phyloP scores from a whole-genome alignment of 345 rosid species.

The Citrus hindsii region DNA sequence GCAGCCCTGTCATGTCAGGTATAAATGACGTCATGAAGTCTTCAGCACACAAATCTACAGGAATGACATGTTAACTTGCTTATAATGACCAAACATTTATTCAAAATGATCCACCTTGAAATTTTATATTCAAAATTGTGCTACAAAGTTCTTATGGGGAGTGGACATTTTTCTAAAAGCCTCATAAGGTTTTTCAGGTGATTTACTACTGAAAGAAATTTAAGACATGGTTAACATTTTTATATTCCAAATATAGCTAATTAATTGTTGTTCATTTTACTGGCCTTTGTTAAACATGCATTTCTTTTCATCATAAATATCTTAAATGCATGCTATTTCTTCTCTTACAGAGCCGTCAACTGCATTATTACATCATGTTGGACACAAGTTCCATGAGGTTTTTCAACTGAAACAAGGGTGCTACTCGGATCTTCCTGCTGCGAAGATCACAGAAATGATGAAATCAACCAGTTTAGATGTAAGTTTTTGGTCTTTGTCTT shows the following conservation, averaged over 20 bases:
- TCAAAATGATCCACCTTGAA: not conserved
- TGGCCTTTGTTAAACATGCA: not conserved
- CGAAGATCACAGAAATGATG: slow-evolving; percentile 89
- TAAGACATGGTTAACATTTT: not conserved
- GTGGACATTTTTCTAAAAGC: not conserved
- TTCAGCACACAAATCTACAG: not conserved
- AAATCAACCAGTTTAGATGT: slow-evolving; percentile 82
- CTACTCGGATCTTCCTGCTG: slow-evolving; percentile 69
- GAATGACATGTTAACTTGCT: not conserved
- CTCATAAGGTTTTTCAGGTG: not conserved
- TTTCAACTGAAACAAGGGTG: slow-evolving; percentile 87
- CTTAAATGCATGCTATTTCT: not conserved
- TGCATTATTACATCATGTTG: slow-evolving; percentile 51
- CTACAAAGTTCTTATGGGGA: not conserved
- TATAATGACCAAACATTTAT: not conserved
- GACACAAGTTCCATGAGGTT: slow-evolving; percentile 85
- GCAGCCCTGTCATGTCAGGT: slow-evolving; percentile 50
- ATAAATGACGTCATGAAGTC: not conserved
- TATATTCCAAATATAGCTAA: not conserved
- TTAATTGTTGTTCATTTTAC: not conserved
- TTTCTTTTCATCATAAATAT: not conserved
- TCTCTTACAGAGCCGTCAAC: slow-evolving; percentile 48
- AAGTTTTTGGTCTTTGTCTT: slow-evolving; percentile 10
- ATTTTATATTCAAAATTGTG: not conserved
- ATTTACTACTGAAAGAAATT: not conserved